Evolutionary conservation across 768 basidiomycete genomes (phyloP).

Genomic region (Boletales sp.): DNA sequence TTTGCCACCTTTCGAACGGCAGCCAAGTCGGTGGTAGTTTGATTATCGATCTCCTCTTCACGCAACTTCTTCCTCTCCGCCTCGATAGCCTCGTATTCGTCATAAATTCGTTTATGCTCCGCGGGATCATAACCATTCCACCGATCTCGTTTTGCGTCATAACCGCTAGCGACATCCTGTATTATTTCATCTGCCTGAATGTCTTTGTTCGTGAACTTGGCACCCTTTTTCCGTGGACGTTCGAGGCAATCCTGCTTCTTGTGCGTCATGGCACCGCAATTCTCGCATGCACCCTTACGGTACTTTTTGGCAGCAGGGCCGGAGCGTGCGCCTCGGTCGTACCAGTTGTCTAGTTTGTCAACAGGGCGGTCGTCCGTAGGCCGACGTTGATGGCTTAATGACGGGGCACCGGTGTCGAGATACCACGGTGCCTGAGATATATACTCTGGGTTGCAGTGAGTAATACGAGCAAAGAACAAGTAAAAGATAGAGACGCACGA

Average conservation of each 20-base stretch:
- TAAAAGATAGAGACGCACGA: constrained; percentile 51
- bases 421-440: constrained; percentile 99
- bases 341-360: constrained; percentile 84
- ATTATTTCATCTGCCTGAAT: constrained; percentile 91
- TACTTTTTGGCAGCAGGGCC: constrained; percentile 96
- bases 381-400: constrained; percentile 90
- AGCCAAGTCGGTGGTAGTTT: constrained; percentile 87
- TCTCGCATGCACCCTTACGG: constrained; percentile 97
- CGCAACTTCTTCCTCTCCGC: constrained; percentile 84
- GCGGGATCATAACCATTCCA: constrained; percentile 98
- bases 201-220: constrained; percentile 85
- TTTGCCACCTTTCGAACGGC: constrained; percentile 95
- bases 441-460: constrained; percentile 59
- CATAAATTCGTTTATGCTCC: constrained; percentile 82
- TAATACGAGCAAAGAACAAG: neutral
- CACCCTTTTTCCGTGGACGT: constrained; percentile 93
- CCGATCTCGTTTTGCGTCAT: constrained; percentile 92
- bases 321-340: constrained; percentile 78
- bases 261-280: constrained; percentile 97
- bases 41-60: constrained; percentile 98
- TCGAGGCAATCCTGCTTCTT: constrained; percentile 90
- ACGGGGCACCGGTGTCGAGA: constrained; percentile 89
- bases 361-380: constrained; percentile 54
- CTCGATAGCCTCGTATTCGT: constrained; percentile 93
- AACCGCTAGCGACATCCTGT: constrained; percentile 72